Percentiles rank a stretch among this genome's conserved stretches.
Evolutionary conservation across 495 filamentous ascomycete species (phyloP).

Genomic region (Podospora pseudoanserina): DNA sequence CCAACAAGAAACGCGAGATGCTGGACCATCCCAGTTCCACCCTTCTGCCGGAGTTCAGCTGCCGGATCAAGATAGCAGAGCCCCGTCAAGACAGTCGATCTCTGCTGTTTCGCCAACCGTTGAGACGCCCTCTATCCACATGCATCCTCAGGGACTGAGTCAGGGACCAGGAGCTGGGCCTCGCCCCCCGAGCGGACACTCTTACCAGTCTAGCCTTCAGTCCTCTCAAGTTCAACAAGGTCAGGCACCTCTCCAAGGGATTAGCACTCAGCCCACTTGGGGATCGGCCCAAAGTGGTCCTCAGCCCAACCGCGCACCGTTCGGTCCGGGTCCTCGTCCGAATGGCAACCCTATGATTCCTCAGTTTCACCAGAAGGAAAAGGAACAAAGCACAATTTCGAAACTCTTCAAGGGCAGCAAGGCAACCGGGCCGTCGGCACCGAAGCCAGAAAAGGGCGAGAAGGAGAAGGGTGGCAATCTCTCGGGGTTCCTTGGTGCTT

Average conservation of each 20-base stretch:
- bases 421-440: not conserved
- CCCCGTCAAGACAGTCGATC: slow-evolving; percentile 12
- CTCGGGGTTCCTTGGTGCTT: slow-evolving; percentile 30
- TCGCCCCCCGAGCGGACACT: slow-evolving; percentile 10
- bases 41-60: not conserved
- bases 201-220: slow-evolving; percentile 12
- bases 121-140: not conserved
- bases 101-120: slow-evolving; percentile 4
- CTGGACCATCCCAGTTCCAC: not conserved
- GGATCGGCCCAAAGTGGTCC: slow-evolving; percentile 8
- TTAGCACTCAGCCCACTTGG: slow-evolving; percentile 8
- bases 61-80: not conserved
- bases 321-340: slow-evolving; percentile 11
- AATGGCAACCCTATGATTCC: slow-evolving; percentile 14
- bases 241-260: slow-evolving; percentile 5
- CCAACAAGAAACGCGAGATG: slow-evolving; percentile 8
- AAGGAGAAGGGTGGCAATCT: slow-evolving; percentile 29
- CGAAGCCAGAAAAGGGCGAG: slow-evolving; percentile 18
- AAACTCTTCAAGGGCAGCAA: slow-evolving; percentile 32
- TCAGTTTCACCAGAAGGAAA: slow-evolving; percentile 20
- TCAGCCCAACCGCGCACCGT: slow-evolving; percentile 13
- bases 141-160: not conserved
- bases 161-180: not conserved
- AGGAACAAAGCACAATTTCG: slow-evolving; percentile 34
- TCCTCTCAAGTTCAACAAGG: slow-evolving; percentile 3